phyloP scores from a whole-genome alignment of 164 flowering plant genomes.

The Platanus orientalis region DNA sequence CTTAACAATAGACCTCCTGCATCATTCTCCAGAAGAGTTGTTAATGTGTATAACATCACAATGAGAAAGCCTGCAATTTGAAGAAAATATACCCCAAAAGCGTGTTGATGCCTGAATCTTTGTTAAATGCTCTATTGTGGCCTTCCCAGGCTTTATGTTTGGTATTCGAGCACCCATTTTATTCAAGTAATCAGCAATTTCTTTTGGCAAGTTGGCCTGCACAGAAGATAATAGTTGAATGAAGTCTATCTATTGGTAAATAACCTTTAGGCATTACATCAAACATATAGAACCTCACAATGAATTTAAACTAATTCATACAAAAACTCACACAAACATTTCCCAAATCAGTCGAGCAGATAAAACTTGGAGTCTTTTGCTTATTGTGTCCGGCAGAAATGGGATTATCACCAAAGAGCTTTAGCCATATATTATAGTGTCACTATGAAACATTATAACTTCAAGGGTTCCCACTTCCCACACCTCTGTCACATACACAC shows the following conservation, averaged over 20 bases:
- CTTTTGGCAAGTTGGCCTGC: constrained; percentile 97
- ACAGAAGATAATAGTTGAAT: constrained; percentile 16
- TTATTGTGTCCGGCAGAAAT: no score
- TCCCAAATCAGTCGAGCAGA: no score
- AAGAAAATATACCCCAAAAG: constrained; percentile 76
- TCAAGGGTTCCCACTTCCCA: no score
- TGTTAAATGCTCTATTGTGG: constrained; percentile 79
- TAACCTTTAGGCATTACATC: not conserved
- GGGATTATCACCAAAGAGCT: no score
- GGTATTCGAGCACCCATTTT: constrained; percentile 99
- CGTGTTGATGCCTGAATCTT: constrained; percentile 96
- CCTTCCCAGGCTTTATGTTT: constrained; percentile 91
- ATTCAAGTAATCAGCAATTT: constrained; percentile 92
- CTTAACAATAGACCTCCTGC: constrained; percentile 87
- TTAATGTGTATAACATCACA: not conserved
- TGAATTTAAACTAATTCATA: no score
- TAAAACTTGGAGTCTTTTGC: no score
- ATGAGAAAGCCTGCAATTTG: not conserved
- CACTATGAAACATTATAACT: no score
- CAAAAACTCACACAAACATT: no score
- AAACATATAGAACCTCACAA: not conserved
- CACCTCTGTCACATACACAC: no score
- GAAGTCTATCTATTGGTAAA: no score
- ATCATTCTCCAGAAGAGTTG: constrained; percentile 11
- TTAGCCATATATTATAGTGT: no score